Conservation (phyloP, 1,284 basidiomycete genomes). For the Tilletia walkeri region DNA sequence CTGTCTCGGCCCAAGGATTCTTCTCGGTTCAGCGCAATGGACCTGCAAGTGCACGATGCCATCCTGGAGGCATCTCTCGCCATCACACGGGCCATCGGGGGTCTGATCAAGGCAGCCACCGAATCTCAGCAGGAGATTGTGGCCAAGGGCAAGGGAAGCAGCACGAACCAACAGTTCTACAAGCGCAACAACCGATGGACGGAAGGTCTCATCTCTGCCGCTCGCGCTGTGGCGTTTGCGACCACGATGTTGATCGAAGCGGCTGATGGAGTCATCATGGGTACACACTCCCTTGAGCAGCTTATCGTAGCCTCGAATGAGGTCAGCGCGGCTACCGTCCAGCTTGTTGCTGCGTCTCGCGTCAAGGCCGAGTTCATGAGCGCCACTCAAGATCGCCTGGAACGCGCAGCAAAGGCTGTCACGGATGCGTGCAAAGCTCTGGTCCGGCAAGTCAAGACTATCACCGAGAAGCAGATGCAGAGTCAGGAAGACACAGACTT, state of each 20-base stretch:
- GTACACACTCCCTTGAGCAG: constrained; percentile 94
- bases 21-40: constrained; percentile 78
- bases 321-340: constrained; percentile 92
- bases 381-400: constrained; percentile 92
- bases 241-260: constrained; percentile 96
- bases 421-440: constrained; percentile 98
- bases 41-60: constrained; percentile 95
- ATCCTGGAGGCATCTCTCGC: constrained; percentile 89
- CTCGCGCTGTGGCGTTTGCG: constrained; percentile 94
- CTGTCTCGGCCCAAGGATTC: constrained; percentile 84
- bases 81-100: constrained; percentile 90
- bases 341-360: constrained; percentile 94
- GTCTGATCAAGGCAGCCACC: constrained; percentile 92
- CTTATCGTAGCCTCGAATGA: constrained; percentile 99
- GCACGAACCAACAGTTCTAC: constrained; percentile 91
- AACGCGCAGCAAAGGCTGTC: constrained; percentile 94
- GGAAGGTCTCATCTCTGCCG: constrained; percentile 96
- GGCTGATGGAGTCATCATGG: constrained; percentile 94
- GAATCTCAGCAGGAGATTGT: constrained; percentile 98
- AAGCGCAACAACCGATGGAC: constrained; percentile 99
- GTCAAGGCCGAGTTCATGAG: constrained; percentile 99
- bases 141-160: constrained; percentile 85
- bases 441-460: constrained; percentile 92
- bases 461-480: constrained; percentile 76
- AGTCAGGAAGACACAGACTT: constrained; percentile 80